Conservation (phyloP, 129 eudicot genomes). For the Chrysanthemum makinoi region DNA sequence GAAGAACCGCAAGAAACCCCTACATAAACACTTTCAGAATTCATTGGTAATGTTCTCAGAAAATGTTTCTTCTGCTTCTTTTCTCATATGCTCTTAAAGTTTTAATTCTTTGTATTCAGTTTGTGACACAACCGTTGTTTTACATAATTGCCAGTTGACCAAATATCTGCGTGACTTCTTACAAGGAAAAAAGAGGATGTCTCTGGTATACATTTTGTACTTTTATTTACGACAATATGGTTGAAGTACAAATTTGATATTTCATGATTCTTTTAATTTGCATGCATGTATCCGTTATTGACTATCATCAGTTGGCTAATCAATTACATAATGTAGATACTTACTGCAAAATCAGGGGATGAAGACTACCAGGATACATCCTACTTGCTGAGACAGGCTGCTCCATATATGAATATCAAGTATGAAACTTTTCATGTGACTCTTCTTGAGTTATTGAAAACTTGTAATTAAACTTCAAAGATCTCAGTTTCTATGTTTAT, state of each 20-base stretch:
- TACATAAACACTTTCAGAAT: slow-evolving; percentile 76
- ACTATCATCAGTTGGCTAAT: background rate
- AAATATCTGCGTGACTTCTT: slow-evolving; percentile 74
- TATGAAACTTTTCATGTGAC: slow-evolving; percentile 11
- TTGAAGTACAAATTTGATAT: slow-evolving; percentile 10
- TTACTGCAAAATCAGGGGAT: slow-evolving; percentile 78
- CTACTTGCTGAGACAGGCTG: slow-evolving; percentile 73
- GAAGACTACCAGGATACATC: slow-evolving; percentile 86
- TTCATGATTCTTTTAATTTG: slow-evolving; percentile 6
- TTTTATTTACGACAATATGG: background rate
- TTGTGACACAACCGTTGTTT: slow-evolving; percentile 13
- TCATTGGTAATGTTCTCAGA: slow-evolving; percentile 56
- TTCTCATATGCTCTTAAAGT: background rate
- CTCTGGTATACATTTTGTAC: slow-evolving; percentile 50
- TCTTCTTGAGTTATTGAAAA: background rate
- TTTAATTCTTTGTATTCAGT: background rate
- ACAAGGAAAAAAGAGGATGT: slow-evolving; percentile 92
- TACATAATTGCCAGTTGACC: slow-evolving; percentile 54
- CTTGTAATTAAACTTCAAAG: background rate
- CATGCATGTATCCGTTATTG: slow-evolving; percentile 1
- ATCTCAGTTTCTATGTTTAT: slow-evolving; percentile 5
- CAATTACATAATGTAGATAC: slow-evolving; percentile 46
- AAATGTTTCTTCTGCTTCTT: background rate
- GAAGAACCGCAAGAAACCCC: slow-evolving; percentile 71
- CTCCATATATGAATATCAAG: slow-evolving; percentile 84